These are phyloP conservation scores for Paradendryphiella salina DNA, from an alignment of 2,329 filamentous ascomycete species.

Conservation along the genomic window DNA sequence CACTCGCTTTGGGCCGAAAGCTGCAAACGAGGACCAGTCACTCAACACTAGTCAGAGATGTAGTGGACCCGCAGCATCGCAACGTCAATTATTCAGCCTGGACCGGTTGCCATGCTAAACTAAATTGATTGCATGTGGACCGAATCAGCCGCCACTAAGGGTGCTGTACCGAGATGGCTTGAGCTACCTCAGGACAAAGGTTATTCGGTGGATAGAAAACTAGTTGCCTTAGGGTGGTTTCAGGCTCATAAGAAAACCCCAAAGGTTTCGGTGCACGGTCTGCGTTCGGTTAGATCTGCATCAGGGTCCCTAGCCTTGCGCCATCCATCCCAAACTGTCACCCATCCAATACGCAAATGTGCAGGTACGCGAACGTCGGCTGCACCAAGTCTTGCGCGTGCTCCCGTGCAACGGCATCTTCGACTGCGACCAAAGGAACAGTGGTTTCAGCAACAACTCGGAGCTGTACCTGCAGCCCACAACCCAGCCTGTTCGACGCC, in stretches of 20 bases:
- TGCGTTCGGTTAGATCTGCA: conserved; percentile 26
- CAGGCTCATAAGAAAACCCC: conserved; percentile 21
- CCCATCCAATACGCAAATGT: conserved; percentile 14
- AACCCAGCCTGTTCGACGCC: background rate
- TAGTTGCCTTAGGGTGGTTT: conserved; percentile 23
- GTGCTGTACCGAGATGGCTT: conserved; percentile 2
- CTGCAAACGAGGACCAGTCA: background rate
- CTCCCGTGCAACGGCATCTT: no score
- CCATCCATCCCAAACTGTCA: conserved; percentile 15
- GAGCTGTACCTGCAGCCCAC: background rate
- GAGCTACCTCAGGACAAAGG: conserved; percentile 1
- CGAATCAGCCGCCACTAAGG: background rate
- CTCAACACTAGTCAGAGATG: background rate
- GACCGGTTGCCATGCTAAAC: background rate
- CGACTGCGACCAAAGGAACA: no score
- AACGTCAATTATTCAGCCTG: no score
- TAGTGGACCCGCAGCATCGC: no score
- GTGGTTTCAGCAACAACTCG: no score
- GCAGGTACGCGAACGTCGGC: background rate
- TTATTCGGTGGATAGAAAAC: conserved; percentile 1
- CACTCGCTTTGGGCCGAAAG: no score
- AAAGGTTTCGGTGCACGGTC: conserved; percentile 26
- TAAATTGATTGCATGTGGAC: background rate
- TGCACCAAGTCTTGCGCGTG: no score
- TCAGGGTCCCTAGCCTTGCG: conserved; percentile 15